phyloP scores from a whole-genome alignment of 257 asterid species.

The Gentiana macrophylla region DNA sequence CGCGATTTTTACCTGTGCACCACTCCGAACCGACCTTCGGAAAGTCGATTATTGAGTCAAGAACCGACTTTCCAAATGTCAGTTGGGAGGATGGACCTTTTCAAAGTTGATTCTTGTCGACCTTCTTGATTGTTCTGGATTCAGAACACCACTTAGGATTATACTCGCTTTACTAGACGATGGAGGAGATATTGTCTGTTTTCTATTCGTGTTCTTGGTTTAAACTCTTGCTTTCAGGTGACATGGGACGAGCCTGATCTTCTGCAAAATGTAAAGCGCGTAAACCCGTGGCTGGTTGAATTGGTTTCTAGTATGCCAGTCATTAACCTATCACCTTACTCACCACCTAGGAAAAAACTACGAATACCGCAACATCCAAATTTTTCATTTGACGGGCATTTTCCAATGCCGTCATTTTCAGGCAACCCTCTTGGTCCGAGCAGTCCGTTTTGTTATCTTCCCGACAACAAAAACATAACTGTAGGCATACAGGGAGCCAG shows the following conservation, averaged over 20 bases:
- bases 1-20: too few relatives aligned
- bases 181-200: too few relatives aligned
- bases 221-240: constrained; percentile 40
- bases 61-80: too few relatives aligned
- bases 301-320: constrained; percentile 66
- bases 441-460: constrained; percentile 54
- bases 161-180: too few relatives aligned
- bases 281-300: constrained; percentile 94
- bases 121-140: too few relatives aligned
- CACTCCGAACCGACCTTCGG: too few relatives aligned
- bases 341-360: constrained; percentile 66
- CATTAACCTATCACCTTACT: constrained; percentile 59
- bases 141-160: too few relatives aligned
- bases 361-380: constrained; percentile 49
- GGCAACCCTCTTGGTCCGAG: constrained; percentile 67
- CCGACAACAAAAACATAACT: constrained; percentile 44
- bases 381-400: constrained; percentile 52
- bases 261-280: constrained; percentile 75
- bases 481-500: constrained; percentile 99
- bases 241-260: constrained; percentile 94
- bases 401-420: constrained; percentile 70
- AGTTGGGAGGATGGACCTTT: too few relatives aligned
- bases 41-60: too few relatives aligned
- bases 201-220: not conserved
- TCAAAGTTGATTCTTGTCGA: too few relatives aligned